Evolutionary conservation across 352 stramenopile species (phyloP).

Genomic region (Phytophthora cactorum): DNA sequence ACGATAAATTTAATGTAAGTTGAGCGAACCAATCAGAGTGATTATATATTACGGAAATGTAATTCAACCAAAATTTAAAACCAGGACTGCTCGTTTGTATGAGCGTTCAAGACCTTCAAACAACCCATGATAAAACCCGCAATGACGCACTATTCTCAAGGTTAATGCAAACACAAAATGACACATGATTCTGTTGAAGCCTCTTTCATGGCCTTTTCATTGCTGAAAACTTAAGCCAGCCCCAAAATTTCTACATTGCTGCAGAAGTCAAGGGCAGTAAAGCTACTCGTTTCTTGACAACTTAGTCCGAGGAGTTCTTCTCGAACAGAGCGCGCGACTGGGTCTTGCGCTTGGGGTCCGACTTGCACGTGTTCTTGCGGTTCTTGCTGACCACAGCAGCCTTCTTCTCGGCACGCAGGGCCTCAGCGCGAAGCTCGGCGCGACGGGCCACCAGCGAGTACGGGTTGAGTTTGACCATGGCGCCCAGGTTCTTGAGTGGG

Average conservation of each 20-base stretch:
- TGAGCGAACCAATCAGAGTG: neutral
- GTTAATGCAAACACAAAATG: neutral
- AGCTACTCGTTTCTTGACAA: neutral
- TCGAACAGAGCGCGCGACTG: constrained; percentile 80
- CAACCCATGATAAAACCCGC: too few species aligned
- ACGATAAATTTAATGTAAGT: neutral
- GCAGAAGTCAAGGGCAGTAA: neutral
- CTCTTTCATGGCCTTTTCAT: constrained; percentile 14
- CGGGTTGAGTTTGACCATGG: constrained; percentile 97
- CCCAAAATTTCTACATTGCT: neutral
- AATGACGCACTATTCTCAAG: too few species aligned
- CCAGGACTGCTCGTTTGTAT: too few species aligned
- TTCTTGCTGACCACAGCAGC: constrained; percentile 79
- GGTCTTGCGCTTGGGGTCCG: constrained; percentile 72
- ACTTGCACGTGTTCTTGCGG: constrained; percentile 86
- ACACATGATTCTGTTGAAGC: constrained; percentile 1
- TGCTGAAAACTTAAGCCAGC: constrained; percentile 1
- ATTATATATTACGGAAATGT: neutral
- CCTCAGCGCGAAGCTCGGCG: constrained; percentile 89
- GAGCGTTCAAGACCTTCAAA: too few species aligned
- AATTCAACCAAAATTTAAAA: neutral
- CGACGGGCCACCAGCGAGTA: constrained; percentile 95
- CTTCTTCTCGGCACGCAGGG: constrained; percentile 91
- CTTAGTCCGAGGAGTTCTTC: constrained; percentile 87
- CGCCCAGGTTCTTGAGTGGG: constrained; percentile 95